Evolutionary conservation across 129 eudicot genomes (phyloP).

Genomic region (Lonicera japonica): DNA sequence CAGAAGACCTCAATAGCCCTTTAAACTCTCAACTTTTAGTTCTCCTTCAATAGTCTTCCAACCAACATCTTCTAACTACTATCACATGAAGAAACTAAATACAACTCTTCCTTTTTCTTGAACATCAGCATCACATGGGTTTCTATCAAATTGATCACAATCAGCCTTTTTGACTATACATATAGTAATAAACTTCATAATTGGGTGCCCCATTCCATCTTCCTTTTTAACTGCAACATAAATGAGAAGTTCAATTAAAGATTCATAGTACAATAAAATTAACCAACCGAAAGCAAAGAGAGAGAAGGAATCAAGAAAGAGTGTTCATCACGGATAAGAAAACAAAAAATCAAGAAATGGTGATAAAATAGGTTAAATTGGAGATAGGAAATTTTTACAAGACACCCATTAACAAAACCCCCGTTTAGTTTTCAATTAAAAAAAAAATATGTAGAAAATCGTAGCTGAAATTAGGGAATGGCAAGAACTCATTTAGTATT

Average conservation of each 20-base stretch:
- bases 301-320: slow-evolving; percentile 1
- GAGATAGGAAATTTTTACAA: background rate
- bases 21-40: background rate
- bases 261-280: background rate
- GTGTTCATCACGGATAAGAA: background rate
- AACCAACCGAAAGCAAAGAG: background rate
- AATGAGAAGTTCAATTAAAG: slow-evolving; percentile 1
- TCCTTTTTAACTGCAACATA: slow-evolving; percentile 7
- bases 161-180: background rate
- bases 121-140: background rate
- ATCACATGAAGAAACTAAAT: slow-evolving; percentile 18
- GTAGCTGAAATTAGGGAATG: too few relatives aligned
- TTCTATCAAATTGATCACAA: background rate
- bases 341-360: background rate
- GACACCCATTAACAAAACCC: too few relatives aligned
- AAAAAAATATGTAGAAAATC: too few relatives aligned
- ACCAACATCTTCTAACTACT: slow-evolving; percentile 7
- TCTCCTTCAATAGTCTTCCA: slow-evolving; percentile 8
- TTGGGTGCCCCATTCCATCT: background rate
- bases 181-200: slow-evolving; percentile 5
- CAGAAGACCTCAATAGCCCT: slow-evolving; percentile 3
- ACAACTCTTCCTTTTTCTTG: slow-evolving; percentile 1
- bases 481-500: too few relatives aligned
- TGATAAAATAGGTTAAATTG: background rate
- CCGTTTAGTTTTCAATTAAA: too few relatives aligned